Evolutionary conservation across 192 early-diverging fungal species (phyloP).

Genomic region (Coemansia sp.): DNA sequence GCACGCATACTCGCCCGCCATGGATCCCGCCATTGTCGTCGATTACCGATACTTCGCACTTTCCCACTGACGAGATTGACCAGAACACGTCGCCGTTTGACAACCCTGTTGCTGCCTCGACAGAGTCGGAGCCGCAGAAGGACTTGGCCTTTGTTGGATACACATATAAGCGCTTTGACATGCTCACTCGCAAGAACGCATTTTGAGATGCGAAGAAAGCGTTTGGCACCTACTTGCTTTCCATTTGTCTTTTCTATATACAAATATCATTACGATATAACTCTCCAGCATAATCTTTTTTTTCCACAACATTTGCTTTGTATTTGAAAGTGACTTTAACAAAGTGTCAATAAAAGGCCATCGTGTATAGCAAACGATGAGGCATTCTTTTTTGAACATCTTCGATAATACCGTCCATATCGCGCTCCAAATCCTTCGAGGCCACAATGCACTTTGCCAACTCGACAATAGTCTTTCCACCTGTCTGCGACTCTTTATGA

Average conservation of each 20-base stretch:
- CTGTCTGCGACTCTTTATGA: conserved; percentile 82
- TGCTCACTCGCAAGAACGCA: conserved; percentile 73
- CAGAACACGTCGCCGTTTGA: conserved; percentile 66
- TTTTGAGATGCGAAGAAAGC: conserved; percentile 30
- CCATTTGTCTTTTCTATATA: neutral
- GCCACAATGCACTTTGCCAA: conserved; percentile 67
- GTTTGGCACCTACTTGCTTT: neutral
- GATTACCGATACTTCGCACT: conserved; percentile 99
- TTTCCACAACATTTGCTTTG: neutral
- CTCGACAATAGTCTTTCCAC: conserved; percentile 83
- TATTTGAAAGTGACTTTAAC: neutral
- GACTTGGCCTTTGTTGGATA: conserved; percentile 99
- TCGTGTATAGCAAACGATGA: conserved; percentile 66
- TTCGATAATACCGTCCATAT: conserved; percentile 82
- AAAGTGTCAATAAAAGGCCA: conserved; percentile 62
- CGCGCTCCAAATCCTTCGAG: conserved; percentile 78
- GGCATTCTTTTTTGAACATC: conserved; percentile 65
- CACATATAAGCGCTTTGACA: conserved; percentile 95
- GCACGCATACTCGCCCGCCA: conserved; percentile 78
- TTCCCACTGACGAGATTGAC: conserved; percentile 93
- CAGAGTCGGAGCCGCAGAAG: conserved; percentile 67
- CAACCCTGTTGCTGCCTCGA: conserved; percentile 19
- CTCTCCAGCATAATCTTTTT: neutral
- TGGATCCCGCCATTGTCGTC: conserved; percentile 89
- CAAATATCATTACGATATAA: neutral